Base-by-base conservation (phyloP, 169 alveolate genomes). In the Eimeria maxima region DNA sequence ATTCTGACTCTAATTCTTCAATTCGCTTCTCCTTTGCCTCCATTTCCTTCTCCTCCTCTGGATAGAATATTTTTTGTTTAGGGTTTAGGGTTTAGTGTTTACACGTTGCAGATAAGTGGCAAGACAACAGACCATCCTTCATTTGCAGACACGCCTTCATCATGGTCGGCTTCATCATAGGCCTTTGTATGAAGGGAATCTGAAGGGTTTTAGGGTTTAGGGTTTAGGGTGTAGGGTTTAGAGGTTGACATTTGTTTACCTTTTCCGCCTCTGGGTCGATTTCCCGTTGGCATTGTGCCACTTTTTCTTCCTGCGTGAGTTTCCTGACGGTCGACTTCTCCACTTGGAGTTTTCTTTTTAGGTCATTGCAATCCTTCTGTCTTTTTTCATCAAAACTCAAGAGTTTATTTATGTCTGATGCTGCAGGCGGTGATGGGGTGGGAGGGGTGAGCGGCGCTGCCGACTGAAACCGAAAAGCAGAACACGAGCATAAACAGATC, bases 31-130 rank as follows among this genome's bases (percentile, higher is more conserved):
- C 87, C 60, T 76, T 76, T 44, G 38, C 87, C 87, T 2, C 29
- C 87, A 76, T 76, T 44, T 76, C 87, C 60, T 76, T 57, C 87
- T 76, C 87, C 18, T 76, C 87, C 24, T 76, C 87, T 76, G 87
- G 44, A 44, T 22, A 76, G 10, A 24, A 60, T 57, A 2, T 38
- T 45, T 76, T 18, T 16, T 29, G 60, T 44, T 76, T 76, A 18
- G 65, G 29, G 29, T 76, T 76, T 76, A 38, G 63, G 87, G 87
- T 76, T 33, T 73, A 73, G 57, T 4, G 73, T 24, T 67, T 67
- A 67, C 47, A 27, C 47, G 78, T 27, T 7, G 63, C 87, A 76
- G 65, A 5, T n/a, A 24, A 38, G 60, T n/a, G n/a, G n/a, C n/a
- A 38, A 38, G n/a, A 60, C 38, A 45, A 24, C 3, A 4, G 50